Base-by-base conservation (phyloP, 129 eudicot species). In the Scalesia atractyloides region DNA sequence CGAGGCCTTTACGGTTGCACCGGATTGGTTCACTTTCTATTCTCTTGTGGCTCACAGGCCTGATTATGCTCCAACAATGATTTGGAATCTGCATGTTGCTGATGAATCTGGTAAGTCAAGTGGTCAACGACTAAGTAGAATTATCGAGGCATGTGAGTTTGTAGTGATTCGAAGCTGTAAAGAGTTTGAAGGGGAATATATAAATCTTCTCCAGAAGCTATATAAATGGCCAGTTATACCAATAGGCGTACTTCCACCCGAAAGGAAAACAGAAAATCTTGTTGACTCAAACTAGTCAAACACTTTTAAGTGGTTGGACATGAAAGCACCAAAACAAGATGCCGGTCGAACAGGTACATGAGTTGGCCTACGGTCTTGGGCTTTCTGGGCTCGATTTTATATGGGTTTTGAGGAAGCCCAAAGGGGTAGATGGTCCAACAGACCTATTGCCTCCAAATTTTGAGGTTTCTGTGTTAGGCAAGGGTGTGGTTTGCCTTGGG, bases 391-490 rank as follows among this genome's bases (percentile, higher is more conserved):
- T 77, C 43, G 76, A 82, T 12, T 87, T 87, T 51, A 43, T 87
- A 58, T 82, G 89, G 93, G 64, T 81, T 59, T 69, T 84, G 8
- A 43, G 86, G 76, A 87, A 69, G 69, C 89, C 93, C 20, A 72
- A 79, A 11, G 81, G 78, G 48, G 73, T 68, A 15, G 83, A 84
- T 13, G 61, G 39, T 17, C 26, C 30, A n/a, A n/a, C 44, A 1
- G 76, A 57, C 34, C 61, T 78, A 53, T 24, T 24, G 30, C 30
- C 30, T 24, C 30, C 30, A 24, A 24, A 24, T 24, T 24, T 24
- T 0, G 30, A 24, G 30, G 30, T 24, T 24, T 24, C 1, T 24
- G 30, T 24, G 30, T 24, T 68, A 79, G 54, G 89, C 89, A 79
- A 48, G 57, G 94, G 89, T 14, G 53, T 70, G 16, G 76, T 82